phyloP scores from a whole-genome alignment of 768 basidiomycete species.

The Fistulinella prunicolor region DNA sequence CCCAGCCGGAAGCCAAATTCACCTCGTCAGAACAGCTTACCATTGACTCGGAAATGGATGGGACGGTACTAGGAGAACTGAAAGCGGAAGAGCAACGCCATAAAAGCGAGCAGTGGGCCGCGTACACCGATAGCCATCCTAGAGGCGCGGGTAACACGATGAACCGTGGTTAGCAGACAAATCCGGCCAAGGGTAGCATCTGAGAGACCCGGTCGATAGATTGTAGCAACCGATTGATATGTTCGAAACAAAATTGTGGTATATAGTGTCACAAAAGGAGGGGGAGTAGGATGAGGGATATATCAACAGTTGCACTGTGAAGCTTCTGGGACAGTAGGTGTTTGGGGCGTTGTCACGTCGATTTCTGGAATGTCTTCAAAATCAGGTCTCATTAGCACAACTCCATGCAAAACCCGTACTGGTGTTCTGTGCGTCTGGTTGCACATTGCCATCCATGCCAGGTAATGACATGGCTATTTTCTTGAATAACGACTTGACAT shows the following conservation, averaged over 20 bases:
- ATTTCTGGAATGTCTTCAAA: conserved; percentile 61
- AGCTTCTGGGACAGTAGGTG: conserved; percentile 77
- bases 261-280: conserved; percentile 21
- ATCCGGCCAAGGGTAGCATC: conserved; percentile 8
- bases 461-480: conserved; percentile 98
- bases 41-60: conserved; percentile 82
- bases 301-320: conserved; percentile 79
- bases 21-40: conserved; percentile 78
- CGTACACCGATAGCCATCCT: conserved; percentile 80
- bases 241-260: conserved; percentile 27
- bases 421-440: conserved; percentile 51
- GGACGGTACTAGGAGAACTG: conserved; percentile 60
- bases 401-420: conserved; percentile 33
- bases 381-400: conserved; percentile 5
- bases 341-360: conserved; percentile 76
- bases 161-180: conserved; percentile 66
- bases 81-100: conserved; percentile 73
- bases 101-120: conserved; percentile 92
- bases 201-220: conserved; percentile 4
- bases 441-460: conserved; percentile 85
- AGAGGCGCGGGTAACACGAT: conserved; percentile 96
- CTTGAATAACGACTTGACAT: conserved; percentile 98
- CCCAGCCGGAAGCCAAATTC: conserved; percentile 60
- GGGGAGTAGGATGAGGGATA: no score
- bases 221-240: conserved; percentile 18